Base-by-base conservation (phyloP, 805 yeast genomes). In the Saccharomycopsis schoenii region DNA sequence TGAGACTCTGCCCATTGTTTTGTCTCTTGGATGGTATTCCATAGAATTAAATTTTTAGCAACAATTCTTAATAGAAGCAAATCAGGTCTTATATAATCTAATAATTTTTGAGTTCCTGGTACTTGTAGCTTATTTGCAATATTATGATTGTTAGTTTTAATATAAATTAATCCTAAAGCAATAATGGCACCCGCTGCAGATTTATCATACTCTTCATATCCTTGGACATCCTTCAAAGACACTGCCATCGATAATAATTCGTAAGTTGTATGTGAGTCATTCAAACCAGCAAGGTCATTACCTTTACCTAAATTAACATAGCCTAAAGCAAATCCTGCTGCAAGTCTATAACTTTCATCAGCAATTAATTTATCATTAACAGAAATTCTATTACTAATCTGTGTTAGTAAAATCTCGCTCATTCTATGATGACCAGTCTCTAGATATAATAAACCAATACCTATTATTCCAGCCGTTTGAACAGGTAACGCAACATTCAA, bases 281-380 rank as follows among this genome's bases (percentile, higher is more conserved):
- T 80, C 54, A 83, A 71, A 0, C 84, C 84, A 56, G 79, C 74
- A 57, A 86, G 71, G 62, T 80, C 82, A 58, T 80, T 80, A 0
- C 94, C 96, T 60, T 82, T 81, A 0, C 96, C 97, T 37, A 91
- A 71, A 67, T 92, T 91, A 15, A 91, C 84, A 61, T 85, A 81
- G 0, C 99, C 99, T 17, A 92, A 72, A 0, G 96, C 83, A 51
- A 93, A 81, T 0, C 99, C 99, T 0, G 96, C 96, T 1, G 96
- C 88, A 12, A 89, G 74, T 60, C 96, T 75, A 67, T 92, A 93
- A 1, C 92, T 88, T 71, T 92, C 97, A 71, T 83, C 84, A 1
- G 84, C 83, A 55, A 79, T 73, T 37, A 75, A 63, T 58, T 77
- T 77, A 51, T 85, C 92, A 63, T 83, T 82, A 50, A 80, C 79